These are phyloP conservation scores for Hericium alpestre DNA, from an alignment of 768 basidiomycete genomes.

Conservation along the genomic window DNA sequence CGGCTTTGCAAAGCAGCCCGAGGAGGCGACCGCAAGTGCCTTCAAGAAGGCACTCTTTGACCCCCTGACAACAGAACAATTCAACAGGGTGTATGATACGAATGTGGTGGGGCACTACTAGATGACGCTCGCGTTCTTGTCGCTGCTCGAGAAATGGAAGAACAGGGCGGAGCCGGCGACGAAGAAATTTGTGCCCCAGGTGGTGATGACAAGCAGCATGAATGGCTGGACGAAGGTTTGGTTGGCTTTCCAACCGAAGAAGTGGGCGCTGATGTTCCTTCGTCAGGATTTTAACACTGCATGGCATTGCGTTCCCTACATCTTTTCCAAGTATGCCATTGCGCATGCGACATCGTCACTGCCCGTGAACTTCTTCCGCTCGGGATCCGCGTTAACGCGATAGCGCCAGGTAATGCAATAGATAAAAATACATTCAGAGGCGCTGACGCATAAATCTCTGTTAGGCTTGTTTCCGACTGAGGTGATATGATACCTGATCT, in stretches of 20 bases:
- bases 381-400: slow-evolving; percentile 40
- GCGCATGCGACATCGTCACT: slow-evolving; percentile 35
- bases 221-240: slow-evolving; percentile 41
- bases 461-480: slow-evolving; percentile 8
- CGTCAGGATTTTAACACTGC: slow-evolving; percentile 22
- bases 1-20: slow-evolving; percentile 21
- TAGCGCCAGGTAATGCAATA: slow-evolving; percentile 26
- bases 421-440: too few relatives aligned
- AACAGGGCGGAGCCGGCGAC: slow-evolving; percentile 16
- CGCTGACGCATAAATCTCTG: background rate
- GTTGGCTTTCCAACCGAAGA: slow-evolving; percentile 5
- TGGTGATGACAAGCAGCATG: slow-evolving; percentile 42
- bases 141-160: slow-evolving; percentile 40
- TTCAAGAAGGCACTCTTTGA: slow-evolving; percentile 31
- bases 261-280: too few relatives aligned
- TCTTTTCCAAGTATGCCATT: slow-evolving; percentile 37
- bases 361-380: slow-evolving; percentile 39
- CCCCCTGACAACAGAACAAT: slow-evolving; percentile 25
- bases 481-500: background rate
- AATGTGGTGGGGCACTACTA: slow-evolving; percentile 41
- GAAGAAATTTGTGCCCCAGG: slow-evolving; percentile 32
- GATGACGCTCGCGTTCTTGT: slow-evolving; percentile 46
- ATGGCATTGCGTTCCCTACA: slow-evolving; percentile 30
- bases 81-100: slow-evolving; percentile 25
- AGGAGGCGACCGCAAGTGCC: slow-evolving; percentile 23